Base-by-base conservation (phyloP, 164 flowering plant species). In the Berberis thunbergii region DNA sequence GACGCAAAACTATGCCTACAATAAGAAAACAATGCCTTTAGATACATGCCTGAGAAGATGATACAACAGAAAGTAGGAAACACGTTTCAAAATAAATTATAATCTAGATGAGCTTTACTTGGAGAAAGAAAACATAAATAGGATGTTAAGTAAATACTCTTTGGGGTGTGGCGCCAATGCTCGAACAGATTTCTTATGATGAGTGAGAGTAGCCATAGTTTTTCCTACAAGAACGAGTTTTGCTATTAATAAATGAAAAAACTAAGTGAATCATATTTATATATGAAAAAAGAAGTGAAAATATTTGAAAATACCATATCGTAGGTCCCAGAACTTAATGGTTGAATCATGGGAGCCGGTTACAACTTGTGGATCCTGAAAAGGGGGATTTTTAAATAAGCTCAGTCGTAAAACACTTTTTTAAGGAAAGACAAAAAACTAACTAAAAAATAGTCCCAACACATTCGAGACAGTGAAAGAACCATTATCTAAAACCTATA, bases 271-370 rank as follows among this genome's bases (percentile, higher is more conserved):
- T 26, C 8, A 52, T 8, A 54, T 3, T 40, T 38, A 12, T 2
- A 41, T 12, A 13, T 44, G 44, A 38, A 56, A 69, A 13, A 49
- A 50, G 12, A 62, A 7, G 9, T 50, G 55, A 62, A 67, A 63
- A 49, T 55, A 96, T 97, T 91, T 77, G 66, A 76, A 69, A 88
- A 74, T 76, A 88, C 97, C 96, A 76, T 80, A 81, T 80, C 94
- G 75, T 49, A 95, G 95, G 78, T 95, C 99, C 99, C 99, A 95
- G 65, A 91, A 86, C 80, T 95, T 95, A 41, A 95, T 85, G 50
- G 99, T 95, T 48, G 92, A 58, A 73, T 94, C 99, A 68, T 91
- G 96, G 45, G 99, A 94, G 58, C 99, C 99, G 61, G 99, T 94
- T 38, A 95, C 86, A 43, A 95, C 97, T 77, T 95, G 99, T 65